phyloP scores from a whole-genome alignment of 768 basidiomycete genomes.

The Tylopilus felleus region DNA sequence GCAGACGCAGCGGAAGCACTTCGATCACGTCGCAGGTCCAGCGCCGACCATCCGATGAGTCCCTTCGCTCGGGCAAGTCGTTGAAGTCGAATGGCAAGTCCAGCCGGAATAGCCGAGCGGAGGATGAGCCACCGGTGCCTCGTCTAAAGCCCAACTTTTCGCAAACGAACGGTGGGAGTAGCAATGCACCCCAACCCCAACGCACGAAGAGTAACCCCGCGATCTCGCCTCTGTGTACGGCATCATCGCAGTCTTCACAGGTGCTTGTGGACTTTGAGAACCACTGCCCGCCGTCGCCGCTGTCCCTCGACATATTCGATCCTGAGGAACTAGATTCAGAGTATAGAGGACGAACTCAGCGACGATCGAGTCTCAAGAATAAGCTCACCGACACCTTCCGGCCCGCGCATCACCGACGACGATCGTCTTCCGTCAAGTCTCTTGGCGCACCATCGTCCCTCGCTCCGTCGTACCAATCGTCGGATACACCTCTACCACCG shows the following conservation, averaged over 20 bases:
- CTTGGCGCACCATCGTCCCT: constrained; percentile 22
- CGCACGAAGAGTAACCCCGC: constrained; percentile 55
- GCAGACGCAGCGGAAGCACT: constrained; percentile 29
- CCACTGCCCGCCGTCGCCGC: constrained; percentile 28
- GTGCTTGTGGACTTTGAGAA: constrained; percentile 25
- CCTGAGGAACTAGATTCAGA: constrained; percentile 24
- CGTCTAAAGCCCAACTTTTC: constrained; percentile 29
- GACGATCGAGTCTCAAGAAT: constrained; percentile 32
- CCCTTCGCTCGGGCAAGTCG: constrained; percentile 41
- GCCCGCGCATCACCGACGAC: constrained; percentile 33
- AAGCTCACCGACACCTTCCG: constrained; percentile 33
- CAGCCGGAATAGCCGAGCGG: constrained; percentile 24
- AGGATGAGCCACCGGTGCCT: constrained; percentile 30
- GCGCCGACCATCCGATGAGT: constrained; percentile 38
- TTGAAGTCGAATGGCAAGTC: constrained; percentile 24
- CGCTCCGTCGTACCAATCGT: background rate
- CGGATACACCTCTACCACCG: constrained; percentile 5
- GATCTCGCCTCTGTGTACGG: constrained; percentile 19
- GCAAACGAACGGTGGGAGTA: constrained; percentile 12
- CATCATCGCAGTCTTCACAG: constrained; percentile 27
- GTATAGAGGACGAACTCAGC: constrained; percentile 25
- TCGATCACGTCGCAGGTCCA: constrained; percentile 17
- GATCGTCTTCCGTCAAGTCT: constrained; percentile 29
- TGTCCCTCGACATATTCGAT: constrained; percentile 23
- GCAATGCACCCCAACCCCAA: constrained; percentile 28